phyloP scores from a whole-genome alignment of 1,284 basidiomycete genomes.

The Pseudozyma pruni region DNA sequence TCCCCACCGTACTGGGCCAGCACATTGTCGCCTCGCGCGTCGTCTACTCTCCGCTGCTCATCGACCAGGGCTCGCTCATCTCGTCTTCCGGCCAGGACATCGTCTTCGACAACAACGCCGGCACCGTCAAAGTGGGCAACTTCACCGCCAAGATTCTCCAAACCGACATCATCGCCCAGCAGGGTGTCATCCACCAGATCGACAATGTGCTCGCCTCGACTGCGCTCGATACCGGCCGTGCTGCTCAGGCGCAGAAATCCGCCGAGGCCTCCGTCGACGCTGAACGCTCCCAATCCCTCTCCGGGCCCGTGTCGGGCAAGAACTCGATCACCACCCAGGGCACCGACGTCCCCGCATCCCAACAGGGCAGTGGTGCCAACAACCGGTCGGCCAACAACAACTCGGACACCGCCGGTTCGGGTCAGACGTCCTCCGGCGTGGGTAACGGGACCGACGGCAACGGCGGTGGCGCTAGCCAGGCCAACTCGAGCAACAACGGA shows the following conservation, averaged over 20 bases:
- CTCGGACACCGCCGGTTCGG: conserved; percentile 21
- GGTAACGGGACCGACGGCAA: conserved; percentile 35
- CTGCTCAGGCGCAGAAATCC: conserved; percentile 47
- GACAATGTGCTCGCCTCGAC: conserved; percentile 52
- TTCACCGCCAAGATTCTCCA: conserved; percentile 50
- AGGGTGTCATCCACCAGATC: conserved; percentile 55
- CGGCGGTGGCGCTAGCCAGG: conserved; percentile 31
- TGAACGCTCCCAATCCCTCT: conserved; percentile 18
- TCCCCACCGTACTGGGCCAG: conserved; percentile 45
- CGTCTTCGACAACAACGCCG: conserved; percentile 39
- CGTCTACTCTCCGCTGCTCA: conserved; percentile 51
- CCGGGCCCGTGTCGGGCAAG: conserved; percentile 40
- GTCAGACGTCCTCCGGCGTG: conserved; percentile 26
- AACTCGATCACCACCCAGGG: conserved; percentile 53
- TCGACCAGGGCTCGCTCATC: conserved; percentile 50
- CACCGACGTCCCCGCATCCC: conserved; percentile 37
- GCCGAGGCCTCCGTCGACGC: conserved; percentile 29
- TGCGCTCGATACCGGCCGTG: conserved; percentile 39
- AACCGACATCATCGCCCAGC: conserved; percentile 51
- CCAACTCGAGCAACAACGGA: conserved; percentile 2
- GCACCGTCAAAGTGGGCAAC: conserved; percentile 49
- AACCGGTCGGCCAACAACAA: conserved; percentile 39
- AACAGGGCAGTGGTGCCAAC: conserved; percentile 33
- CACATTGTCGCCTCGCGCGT: conserved; percentile 52
- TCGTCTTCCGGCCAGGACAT: conserved; percentile 53